Base-by-base conservation (phyloP, 495 filamentous ascomycete genomes). In the Aspergillus heteromorphus region DNA sequence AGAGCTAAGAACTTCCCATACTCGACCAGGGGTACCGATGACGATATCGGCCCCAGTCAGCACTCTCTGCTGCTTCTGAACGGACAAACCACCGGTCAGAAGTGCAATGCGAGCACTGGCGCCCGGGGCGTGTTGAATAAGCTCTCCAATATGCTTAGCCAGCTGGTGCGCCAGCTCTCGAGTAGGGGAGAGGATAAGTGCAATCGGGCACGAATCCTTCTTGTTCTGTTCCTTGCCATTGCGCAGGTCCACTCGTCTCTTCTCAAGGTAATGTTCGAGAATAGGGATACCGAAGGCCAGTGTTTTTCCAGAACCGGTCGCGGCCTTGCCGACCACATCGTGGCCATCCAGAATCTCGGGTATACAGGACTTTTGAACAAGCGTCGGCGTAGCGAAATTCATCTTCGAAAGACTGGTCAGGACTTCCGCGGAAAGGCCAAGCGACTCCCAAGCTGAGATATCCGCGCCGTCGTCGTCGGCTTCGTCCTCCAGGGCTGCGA, bases 221-320 rank as follows among this genome's bases (percentile, higher is more conserved):
- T 65, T 74, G 51, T 63, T 57, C 19, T 41, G 41, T 16, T 61
- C 34, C 30, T 61, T 56, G 1, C 65, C 57, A 3, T 21, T 49
- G 23, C 43, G 43, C 21, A 47, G 14, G 13, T 64, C 50, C 49
- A 61, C 59, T 1, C 62, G 59, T 47, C 60, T 58, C 40, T 63
- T 56, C 29, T 71, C 68, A 8, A 79, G 55, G n/a, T 73, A 79
- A 51, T 78, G 62, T 48, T 79, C 74, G 30, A 77, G 62, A 20
- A 81, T 78, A 56, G 75, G 61, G 80, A 78, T 55, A 18, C 90
- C 84, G 65, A 97, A 98, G n/a, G 93, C 92, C 57, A 97, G 82
- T 9, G 93, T 98, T 73, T 98, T 98, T 59, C 93, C 93, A 2
- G 93, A 97, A 18, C 93, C 93, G 0, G 93, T 98, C 60, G 96